A percentile compares a stretch with the other conserved stretches of the same genome.
Evolutionary conservation across 75 land plant genomes (phyloP).

Genomic region (Picea sitchensis): DNA sequence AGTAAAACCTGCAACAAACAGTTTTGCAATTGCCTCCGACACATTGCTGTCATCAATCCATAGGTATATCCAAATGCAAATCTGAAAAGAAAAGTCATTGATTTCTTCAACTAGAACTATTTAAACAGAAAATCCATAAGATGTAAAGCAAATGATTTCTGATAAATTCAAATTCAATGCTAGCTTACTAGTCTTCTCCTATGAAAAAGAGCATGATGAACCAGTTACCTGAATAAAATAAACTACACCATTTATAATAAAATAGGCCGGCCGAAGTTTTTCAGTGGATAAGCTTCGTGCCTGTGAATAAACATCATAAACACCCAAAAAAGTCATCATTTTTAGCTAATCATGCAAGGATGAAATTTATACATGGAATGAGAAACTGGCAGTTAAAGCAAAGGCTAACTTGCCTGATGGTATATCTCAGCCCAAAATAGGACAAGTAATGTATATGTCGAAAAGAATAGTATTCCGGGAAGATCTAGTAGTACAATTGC

Average conservation of each 20-base stretch:
- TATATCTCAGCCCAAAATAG: constrained; percentile 99
- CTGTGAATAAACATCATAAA: constrained; percentile 30
- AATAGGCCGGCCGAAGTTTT: constrained; percentile 75
- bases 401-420: constrained; percentile 55
- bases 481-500: constrained; percentile 65
- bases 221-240: constrained; percentile 54
- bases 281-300: constrained; percentile 88
- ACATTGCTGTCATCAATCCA: constrained; percentile 54
- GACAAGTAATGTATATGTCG: constrained; percentile 94
- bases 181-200: background rate
- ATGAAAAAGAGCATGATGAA: background rate
- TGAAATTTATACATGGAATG: background rate
- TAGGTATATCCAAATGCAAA: constrained; percentile 71
- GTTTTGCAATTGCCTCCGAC: constrained; percentile 50
- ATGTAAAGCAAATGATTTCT: constrained; percentile 6
- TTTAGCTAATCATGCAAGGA: background rate
- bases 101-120: background rate
- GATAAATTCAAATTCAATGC: background rate
- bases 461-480: constrained; percentile 88
- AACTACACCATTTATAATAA: constrained; percentile 40
- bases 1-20: constrained; percentile 78
- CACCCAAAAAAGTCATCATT: background rate
- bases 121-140: background rate
- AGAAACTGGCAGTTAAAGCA: background rate
- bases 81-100: constrained; percentile 30